Conservation (phyloP, 2,329 filamentous ascomycete species). For the Aspergillus terreus region DNA sequence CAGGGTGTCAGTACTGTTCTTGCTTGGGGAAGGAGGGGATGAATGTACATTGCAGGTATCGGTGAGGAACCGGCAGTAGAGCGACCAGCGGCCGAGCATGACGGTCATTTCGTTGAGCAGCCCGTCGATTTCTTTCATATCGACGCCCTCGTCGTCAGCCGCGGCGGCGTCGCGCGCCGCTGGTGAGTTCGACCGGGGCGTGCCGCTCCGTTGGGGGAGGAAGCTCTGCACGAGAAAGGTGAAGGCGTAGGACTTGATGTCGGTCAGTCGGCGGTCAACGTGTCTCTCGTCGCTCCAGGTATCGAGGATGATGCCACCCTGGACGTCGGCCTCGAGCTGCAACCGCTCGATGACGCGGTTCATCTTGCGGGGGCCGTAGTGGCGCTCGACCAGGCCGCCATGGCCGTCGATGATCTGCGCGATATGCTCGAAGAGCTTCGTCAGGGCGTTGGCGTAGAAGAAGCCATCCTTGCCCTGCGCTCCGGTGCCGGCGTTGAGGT, state of each 20-base stretch:
- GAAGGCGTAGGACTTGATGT: constrained; percentile 96
- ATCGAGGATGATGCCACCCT: constrained; percentile 92
- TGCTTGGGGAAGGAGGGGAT: not conserved
- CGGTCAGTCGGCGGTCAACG: constrained; percentile 81
- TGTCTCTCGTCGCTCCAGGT: constrained; percentile 89
- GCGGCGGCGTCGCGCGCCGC: constrained; percentile 57
- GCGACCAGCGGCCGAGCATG: constrained; percentile 90
- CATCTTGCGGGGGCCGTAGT: constrained; percentile 94
- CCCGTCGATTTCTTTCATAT: constrained; percentile 93
- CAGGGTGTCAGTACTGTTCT: not conserved
- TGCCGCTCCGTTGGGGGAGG: constrained; percentile 64
- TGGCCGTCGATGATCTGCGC: constrained; percentile 94
- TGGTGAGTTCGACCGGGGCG: constrained; percentile 72
- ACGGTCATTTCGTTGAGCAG: constrained; percentile 82
- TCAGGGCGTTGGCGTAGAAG: constrained; percentile 88
- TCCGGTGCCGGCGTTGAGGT: constrained; percentile 66
- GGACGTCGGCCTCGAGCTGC: constrained; percentile 91
- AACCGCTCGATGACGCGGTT: constrained; percentile 86
- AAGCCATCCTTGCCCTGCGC: constrained; percentile 69
- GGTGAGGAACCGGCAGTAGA: constrained; percentile 85
- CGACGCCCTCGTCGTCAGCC: constrained; percentile 86
- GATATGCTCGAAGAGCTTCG: constrained; percentile 94
- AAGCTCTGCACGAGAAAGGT: constrained; percentile 97
- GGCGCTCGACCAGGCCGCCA: constrained; percentile 82
- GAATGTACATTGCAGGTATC: constrained; percentile 73